Evolutionary conservation across 176 grass and related monocot genomes (phyloP), one percentile per base, ranked within the genome.

Genomic region (Elaeis guineensis): DNA sequence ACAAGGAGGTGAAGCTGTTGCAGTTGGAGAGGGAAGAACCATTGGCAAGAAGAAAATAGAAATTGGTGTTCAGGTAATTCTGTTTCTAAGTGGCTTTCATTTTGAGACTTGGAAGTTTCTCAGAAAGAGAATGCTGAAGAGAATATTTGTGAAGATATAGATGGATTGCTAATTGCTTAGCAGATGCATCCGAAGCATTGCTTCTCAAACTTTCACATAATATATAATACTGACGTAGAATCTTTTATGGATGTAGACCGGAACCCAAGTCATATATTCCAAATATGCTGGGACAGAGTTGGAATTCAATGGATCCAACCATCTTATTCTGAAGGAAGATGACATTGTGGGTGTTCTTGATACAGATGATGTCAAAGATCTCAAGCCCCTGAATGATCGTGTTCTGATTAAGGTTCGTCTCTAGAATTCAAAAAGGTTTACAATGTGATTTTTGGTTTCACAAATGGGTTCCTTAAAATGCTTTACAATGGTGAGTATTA

Each of bases 311-410:
- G 86, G 67, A 16, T 32, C 68, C 0, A 80, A 71, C 65, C 90
- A 95, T 79, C 70, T 95, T 51, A 76, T 95, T 56, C 74, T 95
- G 86, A 95, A 95, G 81, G 83, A 95, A 72, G 83, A 95, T 74
- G 90, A 95, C 57, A 87, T 95, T 63, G 56, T 95, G 51, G 90
- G 90, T 71, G 69, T 95, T 79, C 86, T 95, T 0, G 83, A 95
- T 7, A 67, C 86, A 17, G 86, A 90, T 64, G 83, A 90, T 64
- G 73, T 90, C 18, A 90, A 95, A 68, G 86, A 90, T 78, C 57
- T 95, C 64, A 90, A 95, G 69, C 90, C 90, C 19, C 73, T 95
- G 62, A 72, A 79, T 51, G 90, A 95, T 39, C 90, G 82, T 22
- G 52, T 90, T 86, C 77, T 95, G 15, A 90, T 95, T 76, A 86